Percentiles rank a stretch among this genome's conserved stretches.
phyloP scores from a whole-genome alignment of 2,329 filamentous ascomycete species.

The Paecilomyces sp. region DNA sequence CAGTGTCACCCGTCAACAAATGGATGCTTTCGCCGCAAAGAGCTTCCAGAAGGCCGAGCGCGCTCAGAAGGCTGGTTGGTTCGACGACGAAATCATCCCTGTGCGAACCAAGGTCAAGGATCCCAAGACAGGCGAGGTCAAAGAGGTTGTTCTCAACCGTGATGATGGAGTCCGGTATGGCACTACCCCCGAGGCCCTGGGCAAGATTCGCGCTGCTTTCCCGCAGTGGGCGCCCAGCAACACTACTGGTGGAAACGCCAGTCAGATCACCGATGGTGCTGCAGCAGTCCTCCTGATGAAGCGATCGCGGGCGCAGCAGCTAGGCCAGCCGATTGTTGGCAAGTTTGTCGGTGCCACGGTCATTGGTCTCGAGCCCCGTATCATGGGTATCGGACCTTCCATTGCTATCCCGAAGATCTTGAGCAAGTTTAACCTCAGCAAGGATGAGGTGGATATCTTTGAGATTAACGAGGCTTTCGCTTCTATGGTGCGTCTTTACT shows the following conservation, averaged over 20 bases:
- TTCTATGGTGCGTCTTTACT: conserved; percentile 36
- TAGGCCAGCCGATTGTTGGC: conserved; percentile 77
- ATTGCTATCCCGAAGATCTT: conserved; percentile 87
- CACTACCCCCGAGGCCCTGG: conserved; percentile 73
- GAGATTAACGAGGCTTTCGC: conserved; percentile 84
- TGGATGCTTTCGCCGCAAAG: conserved; percentile 77
- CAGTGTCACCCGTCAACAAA: conserved; percentile 58
- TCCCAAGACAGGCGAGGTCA: conserved; percentile 76
- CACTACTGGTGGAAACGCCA: conserved; percentile 90
- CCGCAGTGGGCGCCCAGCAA: conserved; percentile 65
- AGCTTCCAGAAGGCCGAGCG: conserved; percentile 79
- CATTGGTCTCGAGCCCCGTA: conserved; percentile 75
- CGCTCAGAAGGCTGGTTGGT: conserved; percentile 76
- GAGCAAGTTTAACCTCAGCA: conserved; percentile 66
- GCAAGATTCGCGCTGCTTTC: conserved; percentile 81
- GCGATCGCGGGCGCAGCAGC: conserved; percentile 72
- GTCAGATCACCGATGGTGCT: conserved; percentile 85
- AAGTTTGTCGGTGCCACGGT: conserved; percentile 82
- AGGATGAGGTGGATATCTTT: conserved; percentile 33
- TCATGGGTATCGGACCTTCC: conserved; percentile 90
- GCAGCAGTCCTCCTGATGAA: conserved; percentile 90
- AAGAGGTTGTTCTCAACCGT: conserved; percentile 66
- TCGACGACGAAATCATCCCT: conserved; percentile 79
- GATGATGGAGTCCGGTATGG: conserved; percentile 81
- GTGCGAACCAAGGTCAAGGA: conserved; percentile 77